Percentiles rank a stretch among this genome's conserved stretches.
These are phyloP conservation scores for Fragaria ananassa DNA, from an alignment of 306 rosid genomes.

Conservation along the genomic window DNA sequence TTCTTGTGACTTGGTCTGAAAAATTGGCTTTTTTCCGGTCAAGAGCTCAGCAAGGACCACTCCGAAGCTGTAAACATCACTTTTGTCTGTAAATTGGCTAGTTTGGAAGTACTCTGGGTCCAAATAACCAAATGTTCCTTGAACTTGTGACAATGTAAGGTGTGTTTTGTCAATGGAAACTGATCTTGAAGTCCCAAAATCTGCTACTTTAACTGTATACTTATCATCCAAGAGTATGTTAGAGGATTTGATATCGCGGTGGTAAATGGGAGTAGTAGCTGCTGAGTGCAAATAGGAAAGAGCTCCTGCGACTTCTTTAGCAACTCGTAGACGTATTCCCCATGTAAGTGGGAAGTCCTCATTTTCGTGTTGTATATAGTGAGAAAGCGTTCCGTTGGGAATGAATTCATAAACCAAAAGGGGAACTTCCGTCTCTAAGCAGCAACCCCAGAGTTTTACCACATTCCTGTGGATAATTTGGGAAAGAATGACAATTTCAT, in stretches of 20 bases:
- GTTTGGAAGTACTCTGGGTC: slow-evolving; percentile 9
- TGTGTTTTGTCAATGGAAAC: slow-evolving; percentile 9
- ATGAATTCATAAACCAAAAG: neutral
- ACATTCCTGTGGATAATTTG: slow-evolving; percentile 8
- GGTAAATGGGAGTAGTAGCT: neutral
- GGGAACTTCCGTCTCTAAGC: slow-evolving; percentile 7
- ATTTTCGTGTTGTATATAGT: neutral
- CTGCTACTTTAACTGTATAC: slow-evolving; percentile 4
- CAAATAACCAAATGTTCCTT: slow-evolving; percentile 12
- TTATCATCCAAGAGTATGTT: neutral
- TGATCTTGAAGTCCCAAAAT: slow-evolving; percentile 12
- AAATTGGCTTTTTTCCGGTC: neutral
- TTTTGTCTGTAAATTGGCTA: slow-evolving; percentile 6
- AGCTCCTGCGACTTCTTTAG: neutral
- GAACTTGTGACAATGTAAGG: neutral
- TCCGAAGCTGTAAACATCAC: slow-evolving; percentile 13
- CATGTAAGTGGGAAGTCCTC: neutral
- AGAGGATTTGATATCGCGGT: neutral
- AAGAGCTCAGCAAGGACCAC: slow-evolving; percentile 7
- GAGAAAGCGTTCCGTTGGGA: neutral
- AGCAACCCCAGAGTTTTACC: neutral
- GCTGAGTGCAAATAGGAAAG: neutral
- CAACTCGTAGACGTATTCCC: neutral
- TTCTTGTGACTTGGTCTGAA: neutral
- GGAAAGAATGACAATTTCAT: slow-evolving; percentile 8